Evolutionary conservation across 1,139 yeast species (phyloP), one percentile per base, ranked within the genome.

Genomic region (Trichomonascaceae sp.): DNA sequence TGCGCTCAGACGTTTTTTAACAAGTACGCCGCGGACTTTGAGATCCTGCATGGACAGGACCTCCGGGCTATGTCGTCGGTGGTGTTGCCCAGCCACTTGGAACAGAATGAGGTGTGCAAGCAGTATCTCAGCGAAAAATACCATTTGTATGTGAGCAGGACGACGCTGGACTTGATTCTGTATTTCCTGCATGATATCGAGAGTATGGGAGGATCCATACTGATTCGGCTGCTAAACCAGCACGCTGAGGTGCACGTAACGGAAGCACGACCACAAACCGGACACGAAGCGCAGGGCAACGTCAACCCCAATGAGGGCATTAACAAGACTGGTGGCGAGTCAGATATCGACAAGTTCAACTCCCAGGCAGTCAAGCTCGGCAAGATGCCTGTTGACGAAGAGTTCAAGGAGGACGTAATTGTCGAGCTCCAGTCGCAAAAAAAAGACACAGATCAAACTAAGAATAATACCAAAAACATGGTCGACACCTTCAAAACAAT

Each of bases 101-200:
- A 71, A 45, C 93, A 84, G 48, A 85, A 85, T 55, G 84, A 75
- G 39, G 65, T 81, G 45, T 93, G 96, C 2, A 69, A 73, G 47
- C 72, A 79, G 6, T 87, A 78, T 57, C 64, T 81, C 43, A 64
- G 67, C 29, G 74, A 79, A 59, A 78, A 80, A 51, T 89, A 85
- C 57, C 67, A 74, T 37, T 65, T 89, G 16, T 69, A 74, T 31
- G 76, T 89, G 29, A 79, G 95, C 11, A 76, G 81, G 43, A 85
- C 96, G 1, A 74, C 94, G 3, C 68, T 89, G 50, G 92, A 85
- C 51, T 62, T 89, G 45, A 67, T 89, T 45, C 64, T 92, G 34
- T 82, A 82, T 54, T 89, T 85, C 47, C 60, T 92, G 38, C 93
- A 84, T 53, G 97, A 89, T 51, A 82, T 84, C 51, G 97, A 85